These are phyloP conservation scores for Primulina eburnea DNA, from an alignment of 257 asterid species.

Conservation along the genomic window DNA sequence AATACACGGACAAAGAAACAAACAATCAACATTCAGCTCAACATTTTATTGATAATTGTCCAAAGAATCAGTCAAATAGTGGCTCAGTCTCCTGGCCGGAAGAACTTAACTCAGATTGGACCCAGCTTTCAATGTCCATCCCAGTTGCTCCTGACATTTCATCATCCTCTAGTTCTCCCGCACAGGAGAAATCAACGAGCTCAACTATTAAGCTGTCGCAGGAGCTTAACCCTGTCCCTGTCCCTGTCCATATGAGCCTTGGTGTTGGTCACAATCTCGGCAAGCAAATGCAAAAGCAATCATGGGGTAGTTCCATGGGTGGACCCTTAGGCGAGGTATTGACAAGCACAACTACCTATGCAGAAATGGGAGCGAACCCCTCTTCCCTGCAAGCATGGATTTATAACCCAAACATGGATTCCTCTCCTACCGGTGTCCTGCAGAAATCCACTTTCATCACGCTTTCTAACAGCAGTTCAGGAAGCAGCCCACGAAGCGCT, in stretches of 20 bases:
- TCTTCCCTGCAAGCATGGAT: conserved; percentile 40
- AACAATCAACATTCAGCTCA: conserved; percentile 43
- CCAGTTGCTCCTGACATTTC: conserved; percentile 60
- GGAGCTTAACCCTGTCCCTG: conserved; percentile 51
- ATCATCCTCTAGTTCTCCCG: conserved; percentile 52
- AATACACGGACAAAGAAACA: conserved; percentile 38
- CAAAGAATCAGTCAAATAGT: conserved; percentile 48
- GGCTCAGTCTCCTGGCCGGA: conserved; percentile 52
- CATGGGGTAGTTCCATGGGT: conserved; percentile 73
- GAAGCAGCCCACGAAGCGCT: conserved; percentile 51
- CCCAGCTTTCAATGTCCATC: conserved; percentile 88
- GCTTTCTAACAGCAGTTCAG: conserved; percentile 73
- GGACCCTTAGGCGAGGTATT: conserved; percentile 88
- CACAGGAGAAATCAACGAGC: conserved; percentile 44
- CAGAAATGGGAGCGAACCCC: conserved; percentile 24
- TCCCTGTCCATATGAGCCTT: conserved; percentile 61
- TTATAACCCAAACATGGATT: conserved; percentile 43
- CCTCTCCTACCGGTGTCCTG: conserved; percentile 72
- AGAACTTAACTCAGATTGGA: conserved; percentile 72
- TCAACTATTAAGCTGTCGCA: conserved; percentile 54
- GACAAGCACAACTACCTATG: conserved; percentile 38
- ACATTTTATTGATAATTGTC: conserved; percentile 66
- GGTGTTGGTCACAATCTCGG: conserved; percentile 34
- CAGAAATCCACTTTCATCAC: conserved; percentile 64
- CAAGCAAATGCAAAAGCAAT: conserved; percentile 38